Conservation (phyloP, 768 basidiomycete species). For the Auricularia sp. region DNA sequence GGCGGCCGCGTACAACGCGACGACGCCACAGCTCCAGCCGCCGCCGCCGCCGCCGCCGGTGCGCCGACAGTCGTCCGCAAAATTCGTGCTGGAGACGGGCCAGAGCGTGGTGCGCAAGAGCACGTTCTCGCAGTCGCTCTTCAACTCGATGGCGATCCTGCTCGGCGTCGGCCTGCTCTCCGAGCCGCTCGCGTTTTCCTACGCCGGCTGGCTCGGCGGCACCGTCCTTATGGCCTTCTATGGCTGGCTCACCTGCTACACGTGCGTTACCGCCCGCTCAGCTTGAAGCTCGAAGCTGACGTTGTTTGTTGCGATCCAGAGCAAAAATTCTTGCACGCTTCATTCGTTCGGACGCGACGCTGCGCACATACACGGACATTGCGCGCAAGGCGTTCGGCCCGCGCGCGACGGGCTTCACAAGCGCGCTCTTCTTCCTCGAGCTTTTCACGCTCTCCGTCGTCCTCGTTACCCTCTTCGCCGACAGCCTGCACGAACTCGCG, state of each 20-base stretch:
- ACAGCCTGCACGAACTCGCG: constrained; percentile 66
- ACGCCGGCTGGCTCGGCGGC: constrained; percentile 81
- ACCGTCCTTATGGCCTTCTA: constrained; percentile 64
- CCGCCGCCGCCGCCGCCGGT: neutral
- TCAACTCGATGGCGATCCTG: constrained; percentile 79
- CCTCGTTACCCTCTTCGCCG: constrained; percentile 81
- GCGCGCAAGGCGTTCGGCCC: constrained; percentile 82
- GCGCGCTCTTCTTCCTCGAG: constrained; percentile 74
- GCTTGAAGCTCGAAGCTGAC: neutral
- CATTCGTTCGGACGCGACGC: constrained; percentile 54
- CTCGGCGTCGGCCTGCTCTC: constrained; percentile 85
- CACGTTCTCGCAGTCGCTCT: constrained; percentile 35
- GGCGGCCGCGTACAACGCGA: neutral
- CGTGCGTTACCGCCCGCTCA: too few species aligned
- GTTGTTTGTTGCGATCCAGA: constrained; percentile 26
- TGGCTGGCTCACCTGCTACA: constrained; percentile 77
- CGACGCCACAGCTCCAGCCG: neutral
- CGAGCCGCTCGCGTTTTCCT: constrained; percentile 83
- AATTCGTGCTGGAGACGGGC: neutral
- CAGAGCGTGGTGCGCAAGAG: neutral
- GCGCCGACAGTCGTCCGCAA: neutral
- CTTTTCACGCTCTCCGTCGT: constrained; percentile 72
- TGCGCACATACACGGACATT: constrained; percentile 84
- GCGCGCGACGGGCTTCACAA: constrained; percentile 53
- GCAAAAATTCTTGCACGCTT: constrained; percentile 79